These are phyloP conservation scores for Mesembryanthemum crystallinum DNA, from an alignment of 148 eudicot genomes.

Conservation along the genomic window DNA sequence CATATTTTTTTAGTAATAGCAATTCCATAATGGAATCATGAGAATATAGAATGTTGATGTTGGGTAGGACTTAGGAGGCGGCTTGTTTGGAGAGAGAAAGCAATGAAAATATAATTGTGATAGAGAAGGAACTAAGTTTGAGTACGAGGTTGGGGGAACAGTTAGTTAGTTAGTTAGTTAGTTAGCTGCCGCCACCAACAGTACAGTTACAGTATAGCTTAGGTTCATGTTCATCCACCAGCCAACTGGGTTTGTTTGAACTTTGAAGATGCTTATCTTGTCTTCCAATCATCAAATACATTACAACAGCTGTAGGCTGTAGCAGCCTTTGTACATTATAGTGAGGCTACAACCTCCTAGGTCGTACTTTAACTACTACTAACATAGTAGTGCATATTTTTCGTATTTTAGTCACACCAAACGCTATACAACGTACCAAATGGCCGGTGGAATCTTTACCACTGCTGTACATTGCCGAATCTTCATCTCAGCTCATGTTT, in stretches of 20 bases:
- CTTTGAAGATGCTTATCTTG: conserved; percentile 21
- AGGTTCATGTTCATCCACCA: not conserved
- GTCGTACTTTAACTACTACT: not conserved
- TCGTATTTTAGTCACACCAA: not conserved
- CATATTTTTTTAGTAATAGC: too few species aligned
- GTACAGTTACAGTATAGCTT: not conserved
- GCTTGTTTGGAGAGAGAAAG: too few species aligned
- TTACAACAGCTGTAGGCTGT: not conserved
- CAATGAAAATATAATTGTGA: too few species aligned
- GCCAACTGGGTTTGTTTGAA: too few species aligned
- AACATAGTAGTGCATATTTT: not conserved
- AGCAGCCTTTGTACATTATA: not conserved
- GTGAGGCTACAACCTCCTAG: not conserved
- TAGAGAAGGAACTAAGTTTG: too few species aligned
- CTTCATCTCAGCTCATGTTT: too few species aligned
- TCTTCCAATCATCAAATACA: conserved; percentile 22
- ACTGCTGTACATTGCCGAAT: not conserved
- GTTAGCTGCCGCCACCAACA: too few species aligned
- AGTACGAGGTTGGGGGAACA: not conserved
- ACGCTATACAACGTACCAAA: not conserved
- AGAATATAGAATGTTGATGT: too few species aligned
- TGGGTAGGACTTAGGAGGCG: too few species aligned
- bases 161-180: conserved; percentile 14
- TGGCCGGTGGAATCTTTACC: not conserved
- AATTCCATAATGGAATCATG: too few species aligned